phyloP scores from a whole-genome alignment of 169 alveolate genomes.

The Plasmodium falciparum region DNA sequence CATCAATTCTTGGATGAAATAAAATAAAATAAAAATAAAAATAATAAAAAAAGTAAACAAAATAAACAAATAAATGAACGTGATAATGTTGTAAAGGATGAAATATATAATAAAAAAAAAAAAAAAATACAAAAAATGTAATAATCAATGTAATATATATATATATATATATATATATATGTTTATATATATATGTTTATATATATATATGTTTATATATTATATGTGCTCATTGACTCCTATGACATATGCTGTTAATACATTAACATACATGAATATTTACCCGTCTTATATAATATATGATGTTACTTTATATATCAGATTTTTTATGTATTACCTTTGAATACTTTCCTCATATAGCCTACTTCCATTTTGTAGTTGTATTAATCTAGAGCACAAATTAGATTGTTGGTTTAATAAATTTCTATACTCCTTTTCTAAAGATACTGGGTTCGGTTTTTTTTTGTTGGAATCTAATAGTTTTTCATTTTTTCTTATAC shows the following conservation, averaged over 20 bases:
- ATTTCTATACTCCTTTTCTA: slow-evolving; percentile 59
- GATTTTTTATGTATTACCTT: slow-evolving; percentile 19
- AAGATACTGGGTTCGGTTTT: slow-evolving; percentile 40
- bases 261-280: too few relatives aligned
- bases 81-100: too few relatives aligned
- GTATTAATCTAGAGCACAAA: slow-evolving; percentile 44
- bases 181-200: too few relatives aligned
- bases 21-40: too few relatives aligned
- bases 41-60: too few relatives aligned
- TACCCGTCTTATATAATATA: too few relatives aligned
- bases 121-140: not conserved
- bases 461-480: slow-evolving; percentile 58
- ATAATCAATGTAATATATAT: not conserved
- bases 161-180: too few relatives aligned
- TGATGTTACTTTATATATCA: too few relatives aligned
- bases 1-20: slow-evolving; percentile 10
- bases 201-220: too few relatives aligned
- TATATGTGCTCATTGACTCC: too few relatives aligned
- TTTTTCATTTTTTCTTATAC: slow-evolving; percentile 63
- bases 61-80: too few relatives aligned
- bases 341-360: slow-evolving; percentile 43
- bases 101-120: not conserved
- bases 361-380: slow-evolving; percentile 27
- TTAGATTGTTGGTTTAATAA: slow-evolving; percentile 39
- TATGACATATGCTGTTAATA: too few relatives aligned